Percentiles rank a stretch among this genome's conserved stretches.
phyloP scores from a whole-genome alignment of 129 eudicot genomes.

The Flaveria trinervia region DNA sequence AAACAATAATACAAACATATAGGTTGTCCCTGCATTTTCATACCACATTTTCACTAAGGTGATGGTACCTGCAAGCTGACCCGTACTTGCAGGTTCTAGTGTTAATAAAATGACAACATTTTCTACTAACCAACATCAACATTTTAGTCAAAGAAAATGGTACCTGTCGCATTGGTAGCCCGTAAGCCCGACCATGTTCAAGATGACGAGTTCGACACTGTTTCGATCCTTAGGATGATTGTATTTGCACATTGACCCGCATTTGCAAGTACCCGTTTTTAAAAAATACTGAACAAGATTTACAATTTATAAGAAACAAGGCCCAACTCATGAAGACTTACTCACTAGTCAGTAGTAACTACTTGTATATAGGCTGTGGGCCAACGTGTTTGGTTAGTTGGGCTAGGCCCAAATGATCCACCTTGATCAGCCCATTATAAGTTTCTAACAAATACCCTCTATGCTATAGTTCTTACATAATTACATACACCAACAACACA shows the following conservation, averaged over 20 bases:
- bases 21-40: conserved; percentile 67
- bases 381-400: neutral
- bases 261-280: conserved; percentile 83
- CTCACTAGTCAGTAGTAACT: too few species aligned
- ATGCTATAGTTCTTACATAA: too few species aligned
- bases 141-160: conserved; percentile 14
- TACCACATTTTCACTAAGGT: conserved; percentile 57
- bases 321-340: neutral
- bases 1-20: conserved; percentile 54
- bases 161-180: conserved; percentile 77
- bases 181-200: conserved; percentile 47
- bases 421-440: too few species aligned
- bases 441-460: too few species aligned
- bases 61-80: conserved; percentile 73
- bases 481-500: too few species aligned
- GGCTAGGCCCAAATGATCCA: neutral
- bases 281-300: conserved; percentile 52
- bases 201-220: conserved; percentile 36
- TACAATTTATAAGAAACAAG: neutral
- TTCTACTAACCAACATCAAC: neutral
- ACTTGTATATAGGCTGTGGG: neutral
- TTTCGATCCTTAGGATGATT: conserved; percentile 70
- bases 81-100: conserved; percentile 78
- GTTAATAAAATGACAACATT: conserved; percentile 72
- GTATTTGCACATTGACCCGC: conserved; percentile 74